Base-by-base conservation (phyloP, 441 rosid species). In the Adansonia gregorii region DNA sequence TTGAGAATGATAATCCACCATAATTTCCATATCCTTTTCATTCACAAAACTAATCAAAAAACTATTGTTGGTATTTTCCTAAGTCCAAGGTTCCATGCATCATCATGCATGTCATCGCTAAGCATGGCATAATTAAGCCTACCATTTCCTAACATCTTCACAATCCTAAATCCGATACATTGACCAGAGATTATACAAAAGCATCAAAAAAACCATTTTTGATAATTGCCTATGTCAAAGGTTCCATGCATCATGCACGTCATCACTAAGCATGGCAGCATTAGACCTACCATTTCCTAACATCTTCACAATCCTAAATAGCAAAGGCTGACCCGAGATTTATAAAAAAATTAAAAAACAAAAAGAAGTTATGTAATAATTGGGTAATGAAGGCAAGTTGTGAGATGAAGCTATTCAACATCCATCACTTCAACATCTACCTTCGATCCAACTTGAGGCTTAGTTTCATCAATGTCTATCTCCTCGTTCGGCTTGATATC, bases 401-500 rank as follows among this genome's bases (percentile, higher is more conserved):
- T 27, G 2, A 27, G 72, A 35, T 2, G 49, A n/a, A 70, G 12
- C 64, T 72, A 22, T 46, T 72, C 75, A 52, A 72, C 63, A 31
- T 27, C 75, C 64, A 54, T 72, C 54, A 54, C 64, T 52, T 72
- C 64, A 14, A 54, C 49, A 12, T 72, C 64, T 14, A 14, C 45
- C 75, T 58, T 22, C 2, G 8, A 67, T 45, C 59, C 66, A 22
- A 19, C 39, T 17, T 41, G 63, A 56, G 35, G 65, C 54, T 56
- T 73, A 10, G 67, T 73, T 17, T 45, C 76, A 17, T 9, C 35
- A 19, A 12, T 8, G 11, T 51, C 61, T 8, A 14, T 31, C 74
- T 67, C 52, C 59, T 48, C 59, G 49, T 69, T 11, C 22, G 59
- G 74, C 46, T 71, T 31, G 74, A 46, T 71, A 46, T 17, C 55